These are phyloP conservation scores for Vitis hybrid DNA, from an alignment of 177 flowering plant genomes.

Conservation along the genomic window DNA sequence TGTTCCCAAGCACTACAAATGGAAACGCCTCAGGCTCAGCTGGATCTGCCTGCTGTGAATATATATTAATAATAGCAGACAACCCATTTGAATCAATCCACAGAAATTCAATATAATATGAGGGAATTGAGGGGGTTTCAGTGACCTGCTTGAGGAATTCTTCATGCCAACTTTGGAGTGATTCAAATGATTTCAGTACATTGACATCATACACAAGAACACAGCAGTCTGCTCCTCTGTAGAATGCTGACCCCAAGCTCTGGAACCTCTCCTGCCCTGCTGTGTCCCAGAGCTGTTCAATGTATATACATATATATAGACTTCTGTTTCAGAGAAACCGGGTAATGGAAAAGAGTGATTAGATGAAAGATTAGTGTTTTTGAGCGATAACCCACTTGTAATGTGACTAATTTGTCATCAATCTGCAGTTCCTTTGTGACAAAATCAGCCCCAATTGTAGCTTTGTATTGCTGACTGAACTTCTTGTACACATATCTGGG, in stretches of 20 bases:
- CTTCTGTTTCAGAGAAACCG: too few species aligned
- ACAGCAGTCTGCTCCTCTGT: conserved; percentile 67
- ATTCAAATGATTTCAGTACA: conserved; percentile 38
- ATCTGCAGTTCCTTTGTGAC: conserved; percentile 52
- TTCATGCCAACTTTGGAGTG: conserved; percentile 49
- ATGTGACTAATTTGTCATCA: conserved; percentile 48
- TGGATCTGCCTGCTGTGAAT: conserved; percentile 39
- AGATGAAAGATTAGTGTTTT: too few species aligned
- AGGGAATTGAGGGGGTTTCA: background rate
- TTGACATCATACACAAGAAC: conserved; percentile 59
- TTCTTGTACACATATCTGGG: conserved; percentile 45
- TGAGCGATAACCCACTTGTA: conserved; percentile 37
- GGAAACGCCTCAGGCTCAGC: conserved; percentile 43
- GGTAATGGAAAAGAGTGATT: too few species aligned
- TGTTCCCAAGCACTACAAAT: conserved; percentile 57
- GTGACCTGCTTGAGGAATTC: conserved; percentile 60
- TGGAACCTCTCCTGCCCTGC: conserved; percentile 71
- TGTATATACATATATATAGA: background rate
- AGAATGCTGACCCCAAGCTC: conserved; percentile 53
- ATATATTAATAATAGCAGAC: background rate
- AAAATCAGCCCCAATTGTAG: conserved; percentile 68
- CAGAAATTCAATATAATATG: background rate
- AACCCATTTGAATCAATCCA: background rate
- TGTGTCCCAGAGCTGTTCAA: conserved; percentile 60
- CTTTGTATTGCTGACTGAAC: conserved; percentile 46